Conservation (phyloP, 257 asterid genomes). For the Marsdenia floribunda region DNA sequence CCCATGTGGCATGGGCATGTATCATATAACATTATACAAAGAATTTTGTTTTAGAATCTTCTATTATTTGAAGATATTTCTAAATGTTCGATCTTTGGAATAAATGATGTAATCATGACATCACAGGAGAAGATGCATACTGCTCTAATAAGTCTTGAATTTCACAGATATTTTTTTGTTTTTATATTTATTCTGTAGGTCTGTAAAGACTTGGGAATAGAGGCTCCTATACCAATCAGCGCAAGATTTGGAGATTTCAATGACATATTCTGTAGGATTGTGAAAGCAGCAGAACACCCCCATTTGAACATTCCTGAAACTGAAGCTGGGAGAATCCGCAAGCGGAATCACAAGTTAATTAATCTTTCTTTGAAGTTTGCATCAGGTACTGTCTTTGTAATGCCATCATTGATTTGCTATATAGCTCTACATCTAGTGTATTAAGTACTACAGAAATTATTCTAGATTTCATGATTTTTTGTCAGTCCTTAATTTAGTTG, state of each 20-base stretch:
- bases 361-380: slow-evolving; percentile 70
- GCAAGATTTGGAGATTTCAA: slow-evolving; percentile 84
- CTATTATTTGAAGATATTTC: too few relatives aligned
- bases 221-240: slow-evolving; percentile 94
- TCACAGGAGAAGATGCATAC: too few relatives aligned
- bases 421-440: background rate
- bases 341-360: slow-evolving; percentile 65
- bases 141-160: background rate
- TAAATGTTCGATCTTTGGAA: too few relatives aligned
- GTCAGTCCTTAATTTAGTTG: background rate
- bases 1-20: too few relatives aligned
- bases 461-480: background rate
- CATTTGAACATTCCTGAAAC: slow-evolving; percentile 97
- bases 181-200: slow-evolving; percentile 37
- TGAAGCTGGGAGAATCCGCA: slow-evolving; percentile 81
- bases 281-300: slow-evolving; percentile 87
- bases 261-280: slow-evolving; percentile 67
- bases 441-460: background rate
- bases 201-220: slow-evolving; percentile 94
- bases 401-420: background rate
- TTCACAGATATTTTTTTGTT: background rate
- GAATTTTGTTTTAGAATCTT: too few relatives aligned
- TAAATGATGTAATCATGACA: too few relatives aligned
- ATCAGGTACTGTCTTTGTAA: slow-evolving; percentile 46
- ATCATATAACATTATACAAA: too few relatives aligned